phyloP scores from a whole-genome alignment of 257 asterid species.

The Solanum etuberosum region DNA sequence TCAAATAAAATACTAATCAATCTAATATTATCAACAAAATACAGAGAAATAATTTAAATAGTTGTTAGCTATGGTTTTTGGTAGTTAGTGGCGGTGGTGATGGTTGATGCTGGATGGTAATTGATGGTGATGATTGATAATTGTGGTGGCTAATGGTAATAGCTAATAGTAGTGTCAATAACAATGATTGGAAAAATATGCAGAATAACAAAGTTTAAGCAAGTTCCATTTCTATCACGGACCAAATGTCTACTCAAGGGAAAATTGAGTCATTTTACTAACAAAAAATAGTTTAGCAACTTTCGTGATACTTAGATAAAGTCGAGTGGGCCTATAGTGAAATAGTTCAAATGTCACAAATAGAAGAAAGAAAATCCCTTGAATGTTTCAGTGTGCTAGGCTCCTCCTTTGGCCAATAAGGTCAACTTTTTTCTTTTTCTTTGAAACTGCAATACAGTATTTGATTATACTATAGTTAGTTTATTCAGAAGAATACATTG shows the following conservation, averaged over 20 bases:
- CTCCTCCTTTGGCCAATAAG: background rate
- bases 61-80: background rate
- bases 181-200: background rate
- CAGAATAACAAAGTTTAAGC: background rate
- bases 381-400: background rate
- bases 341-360: background rate
- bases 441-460: background rate
- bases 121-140: background rate
- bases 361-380: background rate
- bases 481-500: background rate
- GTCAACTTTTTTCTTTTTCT: background rate
- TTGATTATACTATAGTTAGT: background rate
- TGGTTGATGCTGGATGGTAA: background rate
- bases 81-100: too few species aligned
- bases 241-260: background rate
- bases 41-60: background rate
- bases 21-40: background rate
- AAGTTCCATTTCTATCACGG: background rate
- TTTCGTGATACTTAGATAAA: background rate
- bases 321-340: background rate
- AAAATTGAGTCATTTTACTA: background rate
- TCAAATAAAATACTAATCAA: background rate
- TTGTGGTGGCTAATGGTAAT: background rate
- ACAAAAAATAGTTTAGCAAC: background rate
- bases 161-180: background rate